Conservation (phyloP, 805 yeast species). For the Monosporozyma aquatica region DNA sequence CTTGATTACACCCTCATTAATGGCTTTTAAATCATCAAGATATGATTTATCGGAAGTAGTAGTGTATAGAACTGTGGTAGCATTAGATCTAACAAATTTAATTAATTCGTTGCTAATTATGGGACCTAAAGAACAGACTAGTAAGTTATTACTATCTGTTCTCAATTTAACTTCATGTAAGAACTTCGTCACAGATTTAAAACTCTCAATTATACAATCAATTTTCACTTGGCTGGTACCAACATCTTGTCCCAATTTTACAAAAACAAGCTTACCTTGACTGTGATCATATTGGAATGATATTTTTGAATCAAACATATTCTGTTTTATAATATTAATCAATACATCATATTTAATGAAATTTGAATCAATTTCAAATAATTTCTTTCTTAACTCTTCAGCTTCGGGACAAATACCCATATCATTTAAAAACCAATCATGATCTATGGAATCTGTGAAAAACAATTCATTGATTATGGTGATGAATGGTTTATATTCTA, state of each 20-base stretch:
- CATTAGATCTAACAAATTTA: slow-evolving; percentile 19
- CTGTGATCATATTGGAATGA: slow-evolving; percentile 6
- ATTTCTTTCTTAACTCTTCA: slow-evolving; percentile 14
- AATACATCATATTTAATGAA: slow-evolving; percentile 12
- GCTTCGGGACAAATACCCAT: slow-evolving; percentile 18
- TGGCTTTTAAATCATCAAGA: slow-evolving; percentile 6
- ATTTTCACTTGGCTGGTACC: too few species aligned
- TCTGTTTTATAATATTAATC: slow-evolving; percentile 11
- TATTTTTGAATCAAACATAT: slow-evolving; percentile 12
- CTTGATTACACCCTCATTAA: slow-evolving; percentile 9
- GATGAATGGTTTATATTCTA: slow-evolving; percentile 17
- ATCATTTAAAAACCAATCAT: slow-evolving; percentile 21
- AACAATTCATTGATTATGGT: slow-evolving; percentile 12
- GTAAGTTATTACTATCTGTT: background rate
- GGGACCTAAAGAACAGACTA: slow-evolving; percentile 12
- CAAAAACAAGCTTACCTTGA: background rate
- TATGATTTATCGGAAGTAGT: slow-evolving; percentile 7
- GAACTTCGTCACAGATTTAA: slow-evolving; percentile 7
- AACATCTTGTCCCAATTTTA: background rate
- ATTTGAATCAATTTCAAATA: slow-evolving; percentile 12
- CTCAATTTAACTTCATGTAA: background rate
- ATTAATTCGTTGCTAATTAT: slow-evolving; percentile 17
- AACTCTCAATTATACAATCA: slow-evolving; percentile 6
- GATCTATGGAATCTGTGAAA: slow-evolving; percentile 10
- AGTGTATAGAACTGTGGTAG: slow-evolving; percentile 12